A percentile compares a stretch with the other conserved stretches of the same genome.
phyloP scores from a whole-genome alignment of 1,284 basidiomycete species.

The Trichosporon coremiiforme region DNA sequence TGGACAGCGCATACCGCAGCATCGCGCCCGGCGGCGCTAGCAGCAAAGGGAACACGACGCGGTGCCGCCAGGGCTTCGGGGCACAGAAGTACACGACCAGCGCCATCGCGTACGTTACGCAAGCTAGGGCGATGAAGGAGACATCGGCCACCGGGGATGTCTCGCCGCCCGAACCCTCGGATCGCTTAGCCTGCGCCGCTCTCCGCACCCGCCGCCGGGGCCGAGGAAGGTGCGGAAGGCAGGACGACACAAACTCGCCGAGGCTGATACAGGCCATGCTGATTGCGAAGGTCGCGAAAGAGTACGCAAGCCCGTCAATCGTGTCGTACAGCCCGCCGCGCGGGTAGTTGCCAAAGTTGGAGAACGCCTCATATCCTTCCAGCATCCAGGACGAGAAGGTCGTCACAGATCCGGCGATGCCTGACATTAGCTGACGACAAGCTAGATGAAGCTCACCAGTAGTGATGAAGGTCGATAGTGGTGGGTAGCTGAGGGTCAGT shows the following conservation, averaged over 20 bases:
- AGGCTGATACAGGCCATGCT: slow-evolving; percentile 59
- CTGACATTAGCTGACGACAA: slow-evolving; percentile 55
- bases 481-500: slow-evolving; percentile 68
- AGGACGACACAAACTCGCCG: slow-evolving; percentile 43
- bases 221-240: slow-evolving; percentile 66
- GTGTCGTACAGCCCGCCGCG: slow-evolving; percentile 75
- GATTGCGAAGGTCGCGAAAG: slow-evolving; percentile 74
- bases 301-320: slow-evolving; percentile 79
- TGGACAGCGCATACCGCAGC: slow-evolving; percentile 76
- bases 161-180: neutral
- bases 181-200: slow-evolving; percentile 39
- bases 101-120: slow-evolving; percentile 58
- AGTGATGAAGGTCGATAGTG: slow-evolving; percentile 82
- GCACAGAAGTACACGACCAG: slow-evolving; percentile 77
- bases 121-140: slow-evolving; percentile 48
- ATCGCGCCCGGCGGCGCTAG: slow-evolving; percentile 88
- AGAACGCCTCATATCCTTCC: slow-evolving; percentile 82
- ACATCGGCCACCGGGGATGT: slow-evolving; percentile 43
- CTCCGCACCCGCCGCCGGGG: slow-evolving; percentile 58
- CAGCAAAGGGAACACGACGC: slow-evolving; percentile 82
- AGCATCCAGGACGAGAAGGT: slow-evolving; percentile 96
- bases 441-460: slow-evolving; percentile 64
- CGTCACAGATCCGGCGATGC: slow-evolving; percentile 93
- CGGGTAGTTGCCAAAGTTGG: slow-evolving; percentile 65
- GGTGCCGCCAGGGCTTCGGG: slow-evolving; percentile 69